phyloP scores from a whole-genome alignment of 1,284 basidiomycete genomes.

The Porodaedalea pini region DNA sequence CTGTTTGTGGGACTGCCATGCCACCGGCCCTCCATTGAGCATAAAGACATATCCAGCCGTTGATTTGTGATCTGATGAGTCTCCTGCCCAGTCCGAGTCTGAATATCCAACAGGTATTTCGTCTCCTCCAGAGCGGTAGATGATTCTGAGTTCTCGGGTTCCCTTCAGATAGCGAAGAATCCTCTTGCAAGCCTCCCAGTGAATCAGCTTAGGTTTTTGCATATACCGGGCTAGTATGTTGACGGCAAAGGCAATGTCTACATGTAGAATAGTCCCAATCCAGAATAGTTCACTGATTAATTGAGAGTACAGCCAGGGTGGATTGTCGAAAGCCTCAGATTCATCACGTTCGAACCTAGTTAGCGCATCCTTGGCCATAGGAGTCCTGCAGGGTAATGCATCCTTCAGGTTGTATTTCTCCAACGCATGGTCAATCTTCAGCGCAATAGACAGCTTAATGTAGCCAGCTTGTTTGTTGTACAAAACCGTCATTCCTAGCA shows the following conservation, averaged over 20 bases:
- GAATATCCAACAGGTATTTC: not conserved
- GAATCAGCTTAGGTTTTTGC: constrained; percentile 10
- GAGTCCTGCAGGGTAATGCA: constrained; percentile 8
- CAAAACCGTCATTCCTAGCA: constrained; percentile 19
- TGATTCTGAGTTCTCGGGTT: constrained; percentile 1
- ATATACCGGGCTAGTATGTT: constrained; percentile 6
- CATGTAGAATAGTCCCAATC: not conserved
- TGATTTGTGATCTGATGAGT: constrained; percentile 7
- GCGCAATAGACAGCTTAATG: constrained; percentile 1
- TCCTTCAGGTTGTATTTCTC: constrained; percentile 1
- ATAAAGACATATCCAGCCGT: constrained; percentile 16
- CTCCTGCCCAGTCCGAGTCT: constrained; percentile 16
- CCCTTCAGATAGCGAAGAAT: constrained; percentile 19
- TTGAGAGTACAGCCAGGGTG: not conserved
- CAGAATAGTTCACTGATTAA: not conserved
- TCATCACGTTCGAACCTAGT: not conserved
- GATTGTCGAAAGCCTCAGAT: not conserved
- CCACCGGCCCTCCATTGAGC: constrained; percentile 21
- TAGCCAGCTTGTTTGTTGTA: not conserved
- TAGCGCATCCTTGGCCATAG: constrained; percentile 22
- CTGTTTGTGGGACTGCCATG: not conserved
- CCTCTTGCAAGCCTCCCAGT: constrained; percentile 18
- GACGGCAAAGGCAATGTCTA: constrained; percentile 14
- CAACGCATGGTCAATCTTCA: constrained; percentile 16
- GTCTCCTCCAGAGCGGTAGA: not conserved